phyloP scores from a whole-genome alignment of 1,139 yeast genomes.

The Ogataea hybrid region DNA sequence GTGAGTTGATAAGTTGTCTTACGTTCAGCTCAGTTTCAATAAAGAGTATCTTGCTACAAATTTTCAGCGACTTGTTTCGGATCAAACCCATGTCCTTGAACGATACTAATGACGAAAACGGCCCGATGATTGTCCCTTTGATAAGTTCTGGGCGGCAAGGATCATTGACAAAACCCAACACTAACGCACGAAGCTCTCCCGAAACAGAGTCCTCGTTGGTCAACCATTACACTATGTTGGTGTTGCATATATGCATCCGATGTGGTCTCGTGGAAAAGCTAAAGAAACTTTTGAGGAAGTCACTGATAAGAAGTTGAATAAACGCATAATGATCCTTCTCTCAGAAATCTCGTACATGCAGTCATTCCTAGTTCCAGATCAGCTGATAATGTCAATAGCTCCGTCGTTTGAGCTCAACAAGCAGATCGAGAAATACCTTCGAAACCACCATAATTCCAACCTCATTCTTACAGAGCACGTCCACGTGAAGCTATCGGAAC shows the following conservation, averaged over 20 bases:
- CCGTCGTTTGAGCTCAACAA: conserved; percentile 28
- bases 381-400: conserved; percentile 17
- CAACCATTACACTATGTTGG: conserved; percentile 63
- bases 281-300: conserved; percentile 42
- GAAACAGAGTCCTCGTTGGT: conserved; percentile 31
- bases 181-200: conserved; percentile 20
- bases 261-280: conserved; percentile 57
- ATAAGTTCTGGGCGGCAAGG: neutral
- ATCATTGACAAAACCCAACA: conserved; percentile 1
- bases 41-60: conserved; percentile 66
- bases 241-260: conserved; percentile 51
- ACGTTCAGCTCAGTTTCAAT: conserved; percentile 53
- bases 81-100: conserved; percentile 65
- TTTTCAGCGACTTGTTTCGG: conserved; percentile 65
- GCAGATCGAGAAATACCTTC: conserved; percentile 26
- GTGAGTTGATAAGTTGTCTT: conserved; percentile 61
- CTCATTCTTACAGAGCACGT: conserved; percentile 4
- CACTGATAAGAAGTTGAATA: conserved; percentile 41
- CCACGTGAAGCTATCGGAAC: conserved; percentile 6
- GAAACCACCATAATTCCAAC: conserved; percentile 22
- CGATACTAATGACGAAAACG: conserved; percentile 5
- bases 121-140: conserved; percentile 9
- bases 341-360: conserved; percentile 62
- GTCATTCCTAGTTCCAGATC: conserved; percentile 50
- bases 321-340: conserved; percentile 62